Base-by-base conservation (phyloP, 495 filamentous ascomycete species). In the Hypoxylon cercidicola region DNA sequence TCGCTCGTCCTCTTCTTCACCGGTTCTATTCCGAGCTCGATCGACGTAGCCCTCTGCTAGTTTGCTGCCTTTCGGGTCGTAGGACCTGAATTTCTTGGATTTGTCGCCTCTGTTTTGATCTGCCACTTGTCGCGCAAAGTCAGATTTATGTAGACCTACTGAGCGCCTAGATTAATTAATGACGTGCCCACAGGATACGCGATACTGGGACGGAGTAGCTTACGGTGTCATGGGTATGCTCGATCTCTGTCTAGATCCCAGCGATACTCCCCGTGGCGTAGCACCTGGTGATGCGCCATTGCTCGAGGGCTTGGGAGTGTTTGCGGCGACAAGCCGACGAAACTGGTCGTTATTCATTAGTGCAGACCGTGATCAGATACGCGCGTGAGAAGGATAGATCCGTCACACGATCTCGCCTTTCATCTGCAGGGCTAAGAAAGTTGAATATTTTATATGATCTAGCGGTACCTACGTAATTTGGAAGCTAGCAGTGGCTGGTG, bases 341-440 rank as follows among this genome's bases (percentile, higher is more conserved):
- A 99, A 99, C 73, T 99, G 92, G 15, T 91, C 85, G 84, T 98
- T 97, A 74, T 99, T 97, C 95, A 99, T 99, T 23, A 47, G 66
- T 35, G 54, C 37, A 40, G 28, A 21, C 48, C 30, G 12, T 7
- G 28, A 43, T 15, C 46, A 45, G 47, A 5, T 18, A 40, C 45
- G 18, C 11, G 18, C n/a, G 4, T n/a, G 25, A 28, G 49, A 43
- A 11, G 13, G n/a, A 25, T 39, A 28, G 25, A 13, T 8, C 20
- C 35, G 37, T 25, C 13, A 46, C 20, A 18, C 18, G 13, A 55
- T 44, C 21, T 55, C 16, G 51, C 49, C 30, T 23, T 60, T 35
- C 23, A 41, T 41, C 34, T 41, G 7, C 34, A 21, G 30, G 32
- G 20, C 44, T 40, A 15, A 47, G 19, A 50, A 10, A 34, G 25